Conservation (phyloP, 768 basidiomycete species). For the Dendrothele bispora region DNA sequence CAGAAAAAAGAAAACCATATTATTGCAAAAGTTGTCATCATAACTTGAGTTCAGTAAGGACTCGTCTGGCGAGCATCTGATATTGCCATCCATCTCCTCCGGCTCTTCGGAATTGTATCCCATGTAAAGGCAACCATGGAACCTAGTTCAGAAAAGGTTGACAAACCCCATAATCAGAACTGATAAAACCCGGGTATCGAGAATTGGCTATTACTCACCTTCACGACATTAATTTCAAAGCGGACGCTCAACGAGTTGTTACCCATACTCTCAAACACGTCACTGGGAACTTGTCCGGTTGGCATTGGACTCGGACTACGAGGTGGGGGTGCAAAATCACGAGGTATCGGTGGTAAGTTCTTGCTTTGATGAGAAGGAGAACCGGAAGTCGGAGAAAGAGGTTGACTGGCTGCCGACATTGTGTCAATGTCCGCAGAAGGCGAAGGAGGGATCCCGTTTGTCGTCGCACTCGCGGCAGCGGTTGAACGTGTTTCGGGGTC, state of each 20-base stretch:
- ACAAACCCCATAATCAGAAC: constrained; percentile 2
- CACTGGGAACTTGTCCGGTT: constrained; percentile 65
- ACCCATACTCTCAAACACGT: constrained; percentile 71
- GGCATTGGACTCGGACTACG: constrained; percentile 55
- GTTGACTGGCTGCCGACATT: constrained; percentile 1
- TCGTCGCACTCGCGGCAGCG: constrained; percentile 8
- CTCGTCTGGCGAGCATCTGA: constrained; percentile 89
- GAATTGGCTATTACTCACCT: constrained; percentile 52
- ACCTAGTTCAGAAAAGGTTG: constrained; percentile 51
- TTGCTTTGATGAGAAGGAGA: constrained; percentile 49
- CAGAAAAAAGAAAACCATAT: constrained; percentile 13
- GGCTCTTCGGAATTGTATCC: constrained; percentile 90
- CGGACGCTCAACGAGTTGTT: constrained; percentile 83
- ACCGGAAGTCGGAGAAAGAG: constrained; percentile 26
- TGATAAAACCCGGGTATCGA: constrained; percentile 2
- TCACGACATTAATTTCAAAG: constrained; percentile 97
- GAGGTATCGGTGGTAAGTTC: constrained; percentile 78
- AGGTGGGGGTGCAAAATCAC: constrained; percentile 54
- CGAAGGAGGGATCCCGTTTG: constrained; percentile 25
- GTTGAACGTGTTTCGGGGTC: constrained; percentile 15
- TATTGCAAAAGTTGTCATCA: constrained; percentile 33
- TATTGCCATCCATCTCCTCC: constrained; percentile 97
- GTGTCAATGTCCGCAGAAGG: constrained; percentile 29
- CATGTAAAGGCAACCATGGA: constrained; percentile 89
- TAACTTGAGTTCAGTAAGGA: constrained; percentile 85